These are phyloP conservation scores for Microbotryum intermedium DNA, from an alignment of 1,284 basidiomycete species.

Conservation along the genomic window DNA sequence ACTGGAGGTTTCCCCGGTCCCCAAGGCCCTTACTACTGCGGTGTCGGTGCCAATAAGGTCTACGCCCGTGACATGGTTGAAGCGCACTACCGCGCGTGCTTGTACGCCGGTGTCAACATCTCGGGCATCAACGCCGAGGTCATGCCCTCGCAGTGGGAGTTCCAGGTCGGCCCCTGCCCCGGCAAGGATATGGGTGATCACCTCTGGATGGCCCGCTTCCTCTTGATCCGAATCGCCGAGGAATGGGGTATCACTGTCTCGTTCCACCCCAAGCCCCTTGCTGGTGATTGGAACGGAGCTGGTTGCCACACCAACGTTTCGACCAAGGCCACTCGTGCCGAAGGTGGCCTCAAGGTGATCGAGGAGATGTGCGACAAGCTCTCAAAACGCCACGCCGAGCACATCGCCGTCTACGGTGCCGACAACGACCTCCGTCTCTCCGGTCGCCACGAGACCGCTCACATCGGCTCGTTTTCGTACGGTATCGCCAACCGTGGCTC, in stretches of 20 bases:
- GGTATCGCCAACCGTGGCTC: slow-evolving; percentile 50
- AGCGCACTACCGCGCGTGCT: slow-evolving; percentile 92
- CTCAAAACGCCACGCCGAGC: slow-evolving; percentile 40
- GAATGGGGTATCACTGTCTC: slow-evolving; percentile 95
- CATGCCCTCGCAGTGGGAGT: slow-evolving; percentile 94
- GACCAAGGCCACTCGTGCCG: slow-evolving; percentile 82
- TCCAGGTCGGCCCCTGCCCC: slow-evolving; percentile 97
- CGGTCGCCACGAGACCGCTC: slow-evolving; percentile 91
- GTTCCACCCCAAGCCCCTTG: slow-evolving; percentile 98
- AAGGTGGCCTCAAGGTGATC: slow-evolving; percentile 87
- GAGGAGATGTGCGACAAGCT: slow-evolving; percentile 73
- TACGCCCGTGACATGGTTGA: slow-evolving; percentile 98
- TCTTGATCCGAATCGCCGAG: slow-evolving; percentile 86
- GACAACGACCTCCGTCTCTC: slow-evolving; percentile 84
- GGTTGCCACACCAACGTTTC: slow-evolving; percentile 71
- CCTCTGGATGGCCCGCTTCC: slow-evolving; percentile 83
- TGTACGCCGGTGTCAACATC: slow-evolving; percentile 96
- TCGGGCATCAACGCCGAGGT: slow-evolving; percentile 99
- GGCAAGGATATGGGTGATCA: slow-evolving; percentile 99
- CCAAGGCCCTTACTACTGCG: slow-evolving; percentile 99
- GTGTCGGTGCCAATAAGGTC: slow-evolving; percentile 97
- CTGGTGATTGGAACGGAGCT: slow-evolving; percentile 99
- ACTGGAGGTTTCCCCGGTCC: slow-evolving; percentile 92
- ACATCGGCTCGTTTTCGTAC: slow-evolving; percentile 84
- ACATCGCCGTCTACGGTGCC: slow-evolving; percentile 86